A percentile compares a stretch with the other conserved stretches of the same genome.
These are phyloP conservation scores for Aspergillus vadensis DNA, from an alignment of 2,329 filamentous ascomycete genomes.

Conservation along the genomic window DNA sequence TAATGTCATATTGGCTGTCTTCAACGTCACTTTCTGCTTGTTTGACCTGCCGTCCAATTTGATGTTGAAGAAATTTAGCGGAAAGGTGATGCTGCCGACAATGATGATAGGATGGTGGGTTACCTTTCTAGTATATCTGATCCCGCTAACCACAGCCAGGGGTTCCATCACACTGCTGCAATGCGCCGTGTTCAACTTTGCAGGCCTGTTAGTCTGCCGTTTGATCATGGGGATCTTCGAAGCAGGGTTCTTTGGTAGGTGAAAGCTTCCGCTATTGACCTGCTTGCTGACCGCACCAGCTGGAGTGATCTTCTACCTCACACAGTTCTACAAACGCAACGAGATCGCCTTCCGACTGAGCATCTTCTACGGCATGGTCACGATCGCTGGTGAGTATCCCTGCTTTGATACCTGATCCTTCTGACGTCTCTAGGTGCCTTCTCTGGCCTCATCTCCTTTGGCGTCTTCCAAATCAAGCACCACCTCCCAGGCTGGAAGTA, in stretches of 20 bases:
- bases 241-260: conserved; percentile 12
- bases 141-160: neutral
- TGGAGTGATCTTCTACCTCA: conserved; percentile 21
- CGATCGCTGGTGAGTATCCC: conserved; percentile 22
- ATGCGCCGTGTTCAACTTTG: conserved; percentile 2
- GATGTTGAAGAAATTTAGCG: conserved; percentile 18
- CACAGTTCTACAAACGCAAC: conserved; percentile 32
- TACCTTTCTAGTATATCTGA: neutral
- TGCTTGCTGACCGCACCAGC: neutral
- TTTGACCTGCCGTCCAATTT: conserved; percentile 23
- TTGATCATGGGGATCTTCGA: conserved; percentile 11
- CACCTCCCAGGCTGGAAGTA: conserved; percentile 46
- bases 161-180: conserved; percentile 9
- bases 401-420: neutral
- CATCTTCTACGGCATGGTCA: conserved; percentile 35
- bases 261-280: neutral
- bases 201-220: conserved; percentile 8
- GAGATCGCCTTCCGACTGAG: conserved; percentile 32
- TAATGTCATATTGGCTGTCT: conserved; percentile 65
- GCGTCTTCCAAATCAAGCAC: conserved; percentile 43
- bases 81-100: conserved; percentile 10
- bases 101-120: conserved; percentile 14
- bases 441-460: conserved; percentile 40
- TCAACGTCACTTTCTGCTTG: conserved; percentile 61
- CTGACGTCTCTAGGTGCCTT: conserved; percentile 22